Conservation (phyloP, 2,329 filamentous ascomycete species). For the Epichloe typhina region DNA sequence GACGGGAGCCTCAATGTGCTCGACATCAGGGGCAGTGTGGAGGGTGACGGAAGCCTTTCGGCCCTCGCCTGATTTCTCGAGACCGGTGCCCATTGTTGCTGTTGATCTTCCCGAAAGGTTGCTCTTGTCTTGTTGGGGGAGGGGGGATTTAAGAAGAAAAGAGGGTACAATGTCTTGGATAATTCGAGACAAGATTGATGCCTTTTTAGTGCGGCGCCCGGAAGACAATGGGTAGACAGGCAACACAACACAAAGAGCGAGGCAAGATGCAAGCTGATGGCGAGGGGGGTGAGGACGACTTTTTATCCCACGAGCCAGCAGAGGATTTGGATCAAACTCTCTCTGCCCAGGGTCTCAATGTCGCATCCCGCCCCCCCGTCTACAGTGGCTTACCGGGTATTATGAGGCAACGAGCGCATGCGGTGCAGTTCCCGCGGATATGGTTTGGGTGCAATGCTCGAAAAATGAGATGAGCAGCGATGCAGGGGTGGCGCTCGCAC, state of each 20-base stretch:
- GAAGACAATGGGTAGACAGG: conserved; percentile 3
- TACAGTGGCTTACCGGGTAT: background rate
- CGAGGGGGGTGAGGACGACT: conserved; percentile 1
- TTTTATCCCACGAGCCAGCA: conserved; percentile 6
- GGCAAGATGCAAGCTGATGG: background rate
- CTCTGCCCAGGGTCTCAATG: background rate
- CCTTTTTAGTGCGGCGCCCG: background rate
- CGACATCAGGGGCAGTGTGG: conserved; percentile 35
- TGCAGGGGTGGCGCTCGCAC: conserved; percentile 2
- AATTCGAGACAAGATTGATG: background rate
- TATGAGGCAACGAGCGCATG: background rate
- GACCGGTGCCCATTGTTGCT: background rate
- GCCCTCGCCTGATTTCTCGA: conserved; percentile 10
- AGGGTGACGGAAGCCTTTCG: conserved; percentile 20
- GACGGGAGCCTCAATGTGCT: conserved; percentile 53
- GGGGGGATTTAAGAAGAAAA: background rate
- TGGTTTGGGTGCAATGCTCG: background rate
- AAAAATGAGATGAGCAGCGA: background rate
- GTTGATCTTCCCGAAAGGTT: background rate
- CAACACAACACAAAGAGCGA: background rate
- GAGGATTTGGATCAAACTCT: conserved; percentile 1
- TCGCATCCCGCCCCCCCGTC: conserved; percentile 2
- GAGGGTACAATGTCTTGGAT: background rate
- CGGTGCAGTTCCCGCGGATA: background rate
- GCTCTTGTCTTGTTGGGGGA: background rate